Evolutionary conservation across 441 rosid genomes (phyloP).

Genomic region (Euphorbia schlechtendalii): DNA sequence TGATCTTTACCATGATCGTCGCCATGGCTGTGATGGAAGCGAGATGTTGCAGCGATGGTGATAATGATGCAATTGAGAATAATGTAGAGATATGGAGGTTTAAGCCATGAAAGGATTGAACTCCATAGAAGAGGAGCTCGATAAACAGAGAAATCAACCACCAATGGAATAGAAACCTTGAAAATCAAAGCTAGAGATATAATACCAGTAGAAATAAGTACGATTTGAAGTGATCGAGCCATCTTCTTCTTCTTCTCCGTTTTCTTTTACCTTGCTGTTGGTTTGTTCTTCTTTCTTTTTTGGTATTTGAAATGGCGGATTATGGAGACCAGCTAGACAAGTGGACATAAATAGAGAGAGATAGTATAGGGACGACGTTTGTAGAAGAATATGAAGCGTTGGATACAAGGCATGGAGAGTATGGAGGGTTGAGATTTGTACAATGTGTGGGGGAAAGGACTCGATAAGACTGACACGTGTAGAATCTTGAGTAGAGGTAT

Average conservation of each 20-base stretch:
- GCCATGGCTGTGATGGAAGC: slow-evolving; percentile 26
- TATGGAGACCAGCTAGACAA: too few relatives aligned
- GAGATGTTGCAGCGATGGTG: slow-evolving; percentile 54
- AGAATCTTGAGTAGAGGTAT: too few relatives aligned
- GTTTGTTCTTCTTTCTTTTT: not conserved
- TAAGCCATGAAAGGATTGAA: slow-evolving; percentile 49
- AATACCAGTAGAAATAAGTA: slow-evolving; percentile 42
- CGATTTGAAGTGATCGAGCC: slow-evolving; percentile 28
- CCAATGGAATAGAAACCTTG: slow-evolving; percentile 40
- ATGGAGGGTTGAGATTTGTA: slow-evolving; percentile 22
- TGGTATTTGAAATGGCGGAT: not conserved
- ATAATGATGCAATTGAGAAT: slow-evolving; percentile 63
- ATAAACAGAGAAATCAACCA: slow-evolving; percentile 32
- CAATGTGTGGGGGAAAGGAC: not conserved
- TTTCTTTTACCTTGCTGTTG: not conserved
- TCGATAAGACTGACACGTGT: too few relatives aligned
- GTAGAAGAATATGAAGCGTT: slow-evolving; percentile 22
- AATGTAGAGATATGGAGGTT: slow-evolving; percentile 67
- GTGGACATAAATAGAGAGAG: slow-evolving; percentile 30
- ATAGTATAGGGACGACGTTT: slow-evolving; percentile 15
- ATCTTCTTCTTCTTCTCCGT: slow-evolving; percentile 17
- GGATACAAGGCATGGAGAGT: slow-evolving; percentile 12
- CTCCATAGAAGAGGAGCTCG: slow-evolving; percentile 43
- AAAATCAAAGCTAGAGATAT: slow-evolving; percentile 38
- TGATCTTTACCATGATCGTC: slow-evolving; percentile 7